Percentiles rank a stretch among this genome's conserved stretches.
These are phyloP conservation scores for Petunia axillaris DNA, from an alignment of 257 asterid genomes.

Conservation along the genomic window DNA sequence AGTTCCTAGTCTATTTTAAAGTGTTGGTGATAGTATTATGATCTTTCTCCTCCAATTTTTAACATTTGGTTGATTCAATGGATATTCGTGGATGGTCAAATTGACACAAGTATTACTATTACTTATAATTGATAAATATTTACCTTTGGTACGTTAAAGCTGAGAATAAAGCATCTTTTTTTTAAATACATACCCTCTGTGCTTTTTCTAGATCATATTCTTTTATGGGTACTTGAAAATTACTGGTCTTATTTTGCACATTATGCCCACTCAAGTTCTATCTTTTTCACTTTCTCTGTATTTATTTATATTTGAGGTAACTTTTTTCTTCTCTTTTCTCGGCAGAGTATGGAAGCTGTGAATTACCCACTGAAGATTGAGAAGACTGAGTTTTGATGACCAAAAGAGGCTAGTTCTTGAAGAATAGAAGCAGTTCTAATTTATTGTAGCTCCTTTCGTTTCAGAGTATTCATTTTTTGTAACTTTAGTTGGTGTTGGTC, in stretches of 20 bases:
- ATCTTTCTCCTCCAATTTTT: neutral
- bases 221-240: neutral
- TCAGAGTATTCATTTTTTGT: neutral
- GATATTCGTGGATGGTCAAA: neutral
- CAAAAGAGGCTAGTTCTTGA: neutral
- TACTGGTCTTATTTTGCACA: neutral
- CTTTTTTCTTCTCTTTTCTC: neutral
- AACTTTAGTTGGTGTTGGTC: neutral
- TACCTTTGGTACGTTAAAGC: neutral
- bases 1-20: too few species aligned
- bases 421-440: slow-evolving; percentile 14
- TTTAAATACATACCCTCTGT: neutral
- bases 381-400: slow-evolving; percentile 20
- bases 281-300: neutral
- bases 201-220: neutral
- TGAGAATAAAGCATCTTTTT: neutral
- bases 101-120: neutral
- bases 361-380: slow-evolving; percentile 59
- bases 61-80: neutral
- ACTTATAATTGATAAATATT: neutral
- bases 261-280: neutral
- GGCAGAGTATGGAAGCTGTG: slow-evolving; percentile 77
- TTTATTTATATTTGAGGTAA: neutral
- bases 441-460: neutral
- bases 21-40: too few species aligned